Evolutionary conservation across 176 grass and related monocot species (phyloP), one percentile per base, ranked within the genome.

Genomic region (Paspalum vaginatum): DNA sequence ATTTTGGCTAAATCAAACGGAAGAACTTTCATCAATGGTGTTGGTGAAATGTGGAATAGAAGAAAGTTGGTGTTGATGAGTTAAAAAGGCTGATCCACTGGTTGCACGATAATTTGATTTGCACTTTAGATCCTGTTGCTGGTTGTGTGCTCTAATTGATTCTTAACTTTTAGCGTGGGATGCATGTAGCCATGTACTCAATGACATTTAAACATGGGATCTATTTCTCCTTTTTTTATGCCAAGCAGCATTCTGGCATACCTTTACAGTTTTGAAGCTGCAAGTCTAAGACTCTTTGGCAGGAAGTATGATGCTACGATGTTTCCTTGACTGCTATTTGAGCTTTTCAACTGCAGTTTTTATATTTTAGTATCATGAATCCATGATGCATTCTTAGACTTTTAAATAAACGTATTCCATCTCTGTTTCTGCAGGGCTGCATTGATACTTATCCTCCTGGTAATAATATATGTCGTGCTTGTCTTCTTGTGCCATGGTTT

Each of bases 401-500:
- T 32, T 3, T 32, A 32, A 32, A 50, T 57, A 32, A 42, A 52
- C 63, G 0, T n/a, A 41, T 75, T 53, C 5, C 63, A 17, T 18
- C 40, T 84, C 11, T 76, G 45, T 61, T 78, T 17, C 61, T 80
- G 82, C 90, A 99, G 96, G 76, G 68, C 77, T 7, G 90, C 88
- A 5, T 68, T 99, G 86, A 90, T 99, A 77, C 59, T 99, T 61
- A 72, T 99, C 37, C 91, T 99, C 21, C 68, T 95, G 68, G 72
- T 93, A 32, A 91, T 95, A 76, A 88, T 95, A 65, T 99, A 99
- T 38, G 70, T 95, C 1, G 90, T 89, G 56, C 93, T 99, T 37
- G 93, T 90, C n/a, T 99, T 93, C 27, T 9, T 95, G 24, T 99
- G 96, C 82, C 88, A 99, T 88, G 96, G 96, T 21, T 85, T 99